Evolutionary conservation across 2,329 filamentous ascomycete species (phyloP).

Genomic region (Lojkania enalia): DNA sequence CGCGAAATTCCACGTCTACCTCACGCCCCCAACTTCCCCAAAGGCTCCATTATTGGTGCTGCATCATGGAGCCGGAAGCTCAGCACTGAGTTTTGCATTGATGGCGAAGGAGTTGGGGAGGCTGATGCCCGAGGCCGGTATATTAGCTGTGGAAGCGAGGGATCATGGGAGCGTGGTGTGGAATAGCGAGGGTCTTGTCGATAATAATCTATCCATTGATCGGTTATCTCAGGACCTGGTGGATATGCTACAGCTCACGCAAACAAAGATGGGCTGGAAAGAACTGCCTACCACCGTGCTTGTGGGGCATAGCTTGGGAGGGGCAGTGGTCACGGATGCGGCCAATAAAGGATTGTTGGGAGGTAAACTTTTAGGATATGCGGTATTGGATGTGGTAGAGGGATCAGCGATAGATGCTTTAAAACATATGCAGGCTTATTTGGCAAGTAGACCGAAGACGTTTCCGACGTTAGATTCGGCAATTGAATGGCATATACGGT

Average conservation of each 20-base stretch:
- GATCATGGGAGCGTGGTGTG: constrained; percentile 75
- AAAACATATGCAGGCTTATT: constrained; percentile 89
- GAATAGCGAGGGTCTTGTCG: constrained; percentile 38
- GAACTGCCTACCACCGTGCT: constrained; percentile 75
- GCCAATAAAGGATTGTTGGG: constrained; percentile 70
- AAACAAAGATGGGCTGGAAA: constrained; percentile 71
- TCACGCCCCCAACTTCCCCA: constrained; percentile 71
- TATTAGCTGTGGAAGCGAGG: constrained; percentile 83
- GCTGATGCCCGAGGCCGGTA: constrained; percentile 75
- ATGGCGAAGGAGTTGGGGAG: constrained; percentile 77
- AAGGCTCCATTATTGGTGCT: constrained; percentile 84
- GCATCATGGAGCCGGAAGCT: constrained; percentile 94
- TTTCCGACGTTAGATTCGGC: constrained; percentile 79
- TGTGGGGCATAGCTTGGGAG: constrained; percentile 90
- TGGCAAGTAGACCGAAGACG: constrained; percentile 75
- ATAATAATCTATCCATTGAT: constrained; percentile 70
- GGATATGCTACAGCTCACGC: constrained; percentile 68
- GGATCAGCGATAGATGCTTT: constrained; percentile 92
- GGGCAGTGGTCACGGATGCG: constrained; percentile 85
- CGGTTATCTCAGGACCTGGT: constrained; percentile 75
- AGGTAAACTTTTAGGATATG: constrained; percentile 75
- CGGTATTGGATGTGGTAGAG: constrained; percentile 92
- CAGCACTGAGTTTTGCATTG: constrained; percentile 86
- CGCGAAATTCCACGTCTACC: constrained; percentile 80
- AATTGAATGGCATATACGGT: constrained; percentile 92